Conservation (phyloP, 179 eudicot species). For the Patellifolia procumbens region DNA sequence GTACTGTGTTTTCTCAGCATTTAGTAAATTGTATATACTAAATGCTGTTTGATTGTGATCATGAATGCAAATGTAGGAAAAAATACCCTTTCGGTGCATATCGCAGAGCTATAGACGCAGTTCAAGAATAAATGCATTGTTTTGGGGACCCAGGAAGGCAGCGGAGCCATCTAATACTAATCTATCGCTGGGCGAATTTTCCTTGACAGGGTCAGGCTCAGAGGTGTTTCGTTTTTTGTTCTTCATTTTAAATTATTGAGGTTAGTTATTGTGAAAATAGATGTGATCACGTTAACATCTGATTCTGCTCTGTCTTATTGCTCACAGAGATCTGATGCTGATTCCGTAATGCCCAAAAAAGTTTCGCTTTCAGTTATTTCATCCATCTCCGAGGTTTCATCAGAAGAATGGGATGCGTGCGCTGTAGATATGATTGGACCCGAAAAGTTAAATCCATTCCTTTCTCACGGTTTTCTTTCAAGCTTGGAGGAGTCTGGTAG, state of each 20-base stretch:
- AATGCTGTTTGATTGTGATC: slow-evolving; percentile 10
- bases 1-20: background rate
- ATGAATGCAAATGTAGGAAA: slow-evolving; percentile 40
- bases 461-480: slow-evolving; percentile 78
- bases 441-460: slow-evolving; percentile 77
- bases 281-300: background rate
- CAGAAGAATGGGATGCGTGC: slow-evolving; percentile 86
- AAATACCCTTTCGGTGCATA: slow-evolving; percentile 30
- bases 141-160: slow-evolving; percentile 71
- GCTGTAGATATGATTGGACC: slow-evolving; percentile 67
- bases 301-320: slow-evolving; percentile 9
- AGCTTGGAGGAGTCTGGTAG: slow-evolving; percentile 81
- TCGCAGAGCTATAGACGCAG: slow-evolving; percentile 23
- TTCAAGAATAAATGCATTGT: slow-evolving; percentile 53
- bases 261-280: background rate
- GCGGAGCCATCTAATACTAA: slow-evolving; percentile 45
- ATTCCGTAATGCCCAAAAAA: slow-evolving; percentile 33
- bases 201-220: slow-evolving; percentile 61
- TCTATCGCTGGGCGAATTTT: slow-evolving; percentile 61
- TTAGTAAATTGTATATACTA: no score
- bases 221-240: slow-evolving; percentile 55
- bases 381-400: slow-evolving; percentile 71
- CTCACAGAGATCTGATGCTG: slow-evolving; percentile 41
- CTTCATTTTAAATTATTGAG: slow-evolving; percentile 13
- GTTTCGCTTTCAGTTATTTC: slow-evolving; percentile 74